These are phyloP conservation scores for Rhizopogon rudus DNA, from an alignment of 768 basidiomycete species.

Conservation along the genomic window DNA sequence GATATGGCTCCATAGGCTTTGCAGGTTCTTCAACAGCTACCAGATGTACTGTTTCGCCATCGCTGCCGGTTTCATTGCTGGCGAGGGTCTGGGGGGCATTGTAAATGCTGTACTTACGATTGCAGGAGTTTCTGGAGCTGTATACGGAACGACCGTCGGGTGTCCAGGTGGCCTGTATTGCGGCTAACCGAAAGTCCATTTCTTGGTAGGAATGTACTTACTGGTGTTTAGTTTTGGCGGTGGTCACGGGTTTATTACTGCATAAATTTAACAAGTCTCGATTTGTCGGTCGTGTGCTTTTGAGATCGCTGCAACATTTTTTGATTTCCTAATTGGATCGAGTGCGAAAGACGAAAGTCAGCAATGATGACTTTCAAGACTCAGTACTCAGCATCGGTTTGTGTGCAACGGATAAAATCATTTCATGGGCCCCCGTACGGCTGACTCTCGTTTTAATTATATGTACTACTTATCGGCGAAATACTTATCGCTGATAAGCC, in stretches of 20 bases:
- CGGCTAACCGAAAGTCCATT: conserved; percentile 9
- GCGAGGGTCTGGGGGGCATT: conserved; percentile 35
- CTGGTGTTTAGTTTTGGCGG: neutral
- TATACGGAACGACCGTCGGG: conserved; percentile 23
- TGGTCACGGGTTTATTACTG: neutral
- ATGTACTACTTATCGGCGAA: neutral
- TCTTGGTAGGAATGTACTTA: neutral
- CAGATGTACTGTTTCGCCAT: conserved; percentile 29
- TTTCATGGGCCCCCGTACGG: neutral
- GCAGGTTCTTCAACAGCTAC: conserved; percentile 4
- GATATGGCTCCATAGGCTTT: neutral
- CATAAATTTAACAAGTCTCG: neutral
- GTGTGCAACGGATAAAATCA: neutral
- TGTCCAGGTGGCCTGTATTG: conserved; percentile 26
- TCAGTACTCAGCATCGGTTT: no score
- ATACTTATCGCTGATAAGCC: neutral
- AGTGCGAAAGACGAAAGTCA: no score
- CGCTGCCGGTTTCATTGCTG: conserved; percentile 35
- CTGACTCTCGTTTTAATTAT: neutral
- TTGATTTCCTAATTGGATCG: neutral
- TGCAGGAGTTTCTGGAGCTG: conserved; percentile 20
- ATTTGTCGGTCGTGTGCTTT: neutral
- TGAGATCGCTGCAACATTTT: no score
- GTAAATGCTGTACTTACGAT: conserved; percentile 27
- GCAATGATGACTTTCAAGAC: no score